A percentile compares a stretch with the other conserved stretches of the same genome.
These are phyloP conservation scores for Arthrobotrys megalospora DNA, from an alignment of 2,329 filamentous ascomycete genomes.

Conservation along the genomic window DNA sequence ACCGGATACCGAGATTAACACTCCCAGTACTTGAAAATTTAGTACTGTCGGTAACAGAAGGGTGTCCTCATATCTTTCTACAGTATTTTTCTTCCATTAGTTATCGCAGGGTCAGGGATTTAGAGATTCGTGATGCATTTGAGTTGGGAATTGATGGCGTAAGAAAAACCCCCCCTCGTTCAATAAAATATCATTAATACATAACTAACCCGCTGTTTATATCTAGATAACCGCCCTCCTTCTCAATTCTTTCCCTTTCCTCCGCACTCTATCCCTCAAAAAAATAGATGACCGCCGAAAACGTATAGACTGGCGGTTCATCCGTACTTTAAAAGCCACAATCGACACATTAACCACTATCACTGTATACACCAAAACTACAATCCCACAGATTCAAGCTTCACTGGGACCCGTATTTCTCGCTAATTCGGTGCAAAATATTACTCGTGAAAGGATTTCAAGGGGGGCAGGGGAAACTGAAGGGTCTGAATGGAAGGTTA, in stretches of 20 bases:
- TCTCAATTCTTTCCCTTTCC: neutral
- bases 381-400: neutral
- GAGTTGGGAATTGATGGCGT: neutral
- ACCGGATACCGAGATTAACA: neutral
- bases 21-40: neutral
- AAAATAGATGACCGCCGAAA: constrained; percentile 4
- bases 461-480: neutral
- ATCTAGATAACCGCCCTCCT: neutral
- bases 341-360: neutral
- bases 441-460: neutral
- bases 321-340: neutral
- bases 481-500: neutral
- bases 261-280: constrained; percentile 8
- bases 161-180: neutral
- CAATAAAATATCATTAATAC: neutral
- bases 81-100: neutral
- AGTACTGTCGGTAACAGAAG: neutral
- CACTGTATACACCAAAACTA: neutral
- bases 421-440: neutral
- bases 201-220: too few relatives aligned
- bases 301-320: neutral
- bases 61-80: neutral
- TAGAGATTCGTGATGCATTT: neutral
- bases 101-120: neutral
- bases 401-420: neutral